A percentile compares a stretch with the other conserved stretches of the same genome.
phyloP scores from a whole-genome alignment of 2,329 filamentous ascomycete genomes.

The Fusarium xylarioides region DNA sequence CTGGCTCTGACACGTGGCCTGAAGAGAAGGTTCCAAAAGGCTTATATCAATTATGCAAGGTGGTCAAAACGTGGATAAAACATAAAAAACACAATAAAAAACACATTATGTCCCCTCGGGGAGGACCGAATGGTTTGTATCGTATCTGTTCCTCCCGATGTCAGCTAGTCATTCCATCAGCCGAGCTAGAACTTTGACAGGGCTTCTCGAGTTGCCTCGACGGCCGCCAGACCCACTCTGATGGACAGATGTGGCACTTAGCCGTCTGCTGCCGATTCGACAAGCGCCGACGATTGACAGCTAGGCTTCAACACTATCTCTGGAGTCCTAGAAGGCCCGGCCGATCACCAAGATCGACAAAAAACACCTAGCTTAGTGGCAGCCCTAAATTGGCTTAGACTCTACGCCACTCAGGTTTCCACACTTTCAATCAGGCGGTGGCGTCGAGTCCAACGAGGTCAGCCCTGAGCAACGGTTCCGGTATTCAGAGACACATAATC shows the following conservation, averaged over 20 bases:
- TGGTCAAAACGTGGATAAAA: no score
- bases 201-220: constrained; percentile 39
- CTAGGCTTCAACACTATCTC: constrained; percentile 35
- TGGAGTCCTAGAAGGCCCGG: constrained; percentile 25
- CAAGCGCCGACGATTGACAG: constrained; percentile 41
- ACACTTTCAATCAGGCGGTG: constrained; percentile 15
- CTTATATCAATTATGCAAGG: no score
- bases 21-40: no score
- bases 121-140: background rate
- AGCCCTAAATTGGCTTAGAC: constrained; percentile 20
- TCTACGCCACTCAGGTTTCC: background rate
- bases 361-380: constrained; percentile 29
- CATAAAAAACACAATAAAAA: no score
- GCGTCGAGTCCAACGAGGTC: constrained; percentile 13
- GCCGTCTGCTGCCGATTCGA: constrained; percentile 30
- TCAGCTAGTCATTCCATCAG: constrained; percentile 19
- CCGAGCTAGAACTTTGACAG: constrained; percentile 40
- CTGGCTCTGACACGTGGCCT: no score
- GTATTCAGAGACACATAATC: constrained; percentile 19
- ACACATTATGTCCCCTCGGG: no score
- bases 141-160: background rate
- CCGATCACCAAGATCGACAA: constrained; percentile 42
- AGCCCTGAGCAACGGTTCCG: constrained; percentile 22
- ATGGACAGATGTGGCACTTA: constrained; percentile 26
- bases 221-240: constrained; percentile 23